phyloP scores from a whole-genome alignment of 1,284 basidiomycete species.

The Ceratobasidium sp. region DNA sequence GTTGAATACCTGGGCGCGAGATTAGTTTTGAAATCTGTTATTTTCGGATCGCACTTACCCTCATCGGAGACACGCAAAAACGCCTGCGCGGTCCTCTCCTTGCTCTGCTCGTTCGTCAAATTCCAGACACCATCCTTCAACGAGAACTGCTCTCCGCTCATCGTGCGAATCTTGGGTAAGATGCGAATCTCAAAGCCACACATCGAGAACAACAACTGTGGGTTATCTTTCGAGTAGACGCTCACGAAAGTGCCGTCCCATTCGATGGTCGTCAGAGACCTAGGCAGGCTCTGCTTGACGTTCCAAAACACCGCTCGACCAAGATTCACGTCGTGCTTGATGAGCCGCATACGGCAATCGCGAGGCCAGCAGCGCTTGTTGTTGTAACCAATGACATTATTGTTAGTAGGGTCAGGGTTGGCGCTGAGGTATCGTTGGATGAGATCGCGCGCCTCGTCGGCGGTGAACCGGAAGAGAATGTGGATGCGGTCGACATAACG shows the following conservation, averaged over 20 bases:
- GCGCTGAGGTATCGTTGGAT: constrained; percentile 97
- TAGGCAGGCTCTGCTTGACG: constrained; percentile 95
- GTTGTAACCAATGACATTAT: constrained; percentile 99
- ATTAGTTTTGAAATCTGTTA: constrained; percentile 33
- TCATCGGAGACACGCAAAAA: constrained; percentile 98
- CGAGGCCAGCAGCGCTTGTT: constrained; percentile 99
- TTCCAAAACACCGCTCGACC: constrained; percentile 99
- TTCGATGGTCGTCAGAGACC: constrained; percentile 97
- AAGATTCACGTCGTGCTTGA: constrained; percentile 99
- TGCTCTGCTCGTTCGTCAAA: constrained; percentile 92
- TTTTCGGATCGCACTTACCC: constrained; percentile 53
- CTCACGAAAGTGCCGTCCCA: constrained; percentile 98
- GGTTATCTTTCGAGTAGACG: constrained; percentile 97
- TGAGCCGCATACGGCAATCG: constrained; percentile 98
- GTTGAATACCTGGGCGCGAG: constrained; percentile 73
- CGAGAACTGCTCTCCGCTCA: constrained; percentile 95
- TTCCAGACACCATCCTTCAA: constrained; percentile 98
- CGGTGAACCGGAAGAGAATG: constrained; percentile 97
- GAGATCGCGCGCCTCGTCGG: constrained; percentile 95
- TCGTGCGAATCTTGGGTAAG: constrained; percentile 91
- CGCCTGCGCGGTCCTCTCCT: constrained; percentile 96
- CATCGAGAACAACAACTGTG: constrained; percentile 98
- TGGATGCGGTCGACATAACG: constrained; percentile 93
- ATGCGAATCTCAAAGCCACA: constrained; percentile 98
- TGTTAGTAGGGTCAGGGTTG: constrained; percentile 98